phyloP scores from a whole-genome alignment of 495 filamentous ascomycete genomes.

The Podospora comata region DNA sequence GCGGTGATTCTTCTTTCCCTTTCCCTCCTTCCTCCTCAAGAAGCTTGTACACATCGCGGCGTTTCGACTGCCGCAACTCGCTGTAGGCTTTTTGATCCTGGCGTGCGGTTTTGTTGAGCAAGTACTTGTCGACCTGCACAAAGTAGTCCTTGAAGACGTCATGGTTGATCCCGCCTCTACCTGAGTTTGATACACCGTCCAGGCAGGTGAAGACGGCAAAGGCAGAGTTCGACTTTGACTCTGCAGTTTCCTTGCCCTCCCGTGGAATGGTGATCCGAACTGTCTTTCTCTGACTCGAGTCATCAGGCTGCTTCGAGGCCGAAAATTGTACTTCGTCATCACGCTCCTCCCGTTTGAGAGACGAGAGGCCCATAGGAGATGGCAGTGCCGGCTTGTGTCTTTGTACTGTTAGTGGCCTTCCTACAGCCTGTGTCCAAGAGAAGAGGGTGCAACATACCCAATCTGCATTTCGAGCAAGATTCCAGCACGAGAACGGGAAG shows the following conservation, averaged over 20 bases:
- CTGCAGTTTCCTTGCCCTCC: neutral
- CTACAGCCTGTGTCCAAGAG: neutral
- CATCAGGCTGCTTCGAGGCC: neutral
- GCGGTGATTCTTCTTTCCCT: neutral
- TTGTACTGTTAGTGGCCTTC: neutral
- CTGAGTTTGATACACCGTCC: slow-evolving; percentile 8
- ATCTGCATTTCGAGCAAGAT: slow-evolving; percentile 17
- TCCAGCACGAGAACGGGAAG: slow-evolving; percentile 12
- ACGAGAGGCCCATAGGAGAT: neutral
- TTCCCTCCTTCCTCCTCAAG: neutral
- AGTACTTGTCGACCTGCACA: neutral
- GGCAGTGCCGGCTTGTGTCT: neutral
- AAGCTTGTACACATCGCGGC: neutral
- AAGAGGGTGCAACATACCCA: slow-evolving; percentile 5
- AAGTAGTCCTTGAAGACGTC: neutral
- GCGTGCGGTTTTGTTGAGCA: neutral
- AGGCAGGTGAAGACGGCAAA: slow-evolving; percentile 15
- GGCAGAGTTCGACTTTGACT: neutral
- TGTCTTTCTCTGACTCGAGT: neutral
- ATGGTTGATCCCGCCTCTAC: neutral
- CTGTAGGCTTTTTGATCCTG: neutral
- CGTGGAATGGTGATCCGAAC: neutral
- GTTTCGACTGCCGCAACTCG: neutral
- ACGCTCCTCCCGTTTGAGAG: neutral
- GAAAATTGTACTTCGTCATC: neutral